Percentiles rank a stretch among this genome's conserved stretches.
Evolutionary conservation across 1,284 basidiomycete species (phyloP).

Genomic region (Irpex lacteus): DNA sequence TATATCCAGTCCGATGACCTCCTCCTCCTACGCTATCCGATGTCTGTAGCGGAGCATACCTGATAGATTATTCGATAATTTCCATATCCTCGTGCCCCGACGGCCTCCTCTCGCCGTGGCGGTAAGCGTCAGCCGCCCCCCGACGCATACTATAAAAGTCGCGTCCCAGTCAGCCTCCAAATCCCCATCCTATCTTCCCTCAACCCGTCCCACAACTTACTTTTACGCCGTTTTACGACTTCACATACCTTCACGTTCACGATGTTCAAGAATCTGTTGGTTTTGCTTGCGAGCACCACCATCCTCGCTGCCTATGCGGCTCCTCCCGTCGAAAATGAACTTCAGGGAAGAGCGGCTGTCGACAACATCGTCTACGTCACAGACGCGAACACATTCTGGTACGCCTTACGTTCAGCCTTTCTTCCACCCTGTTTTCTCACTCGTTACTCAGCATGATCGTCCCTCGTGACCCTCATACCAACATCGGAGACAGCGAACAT

Average conservation of each 20-base stretch:
- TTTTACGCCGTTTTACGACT: background rate
- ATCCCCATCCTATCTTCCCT: background rate
- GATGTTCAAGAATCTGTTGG: slow-evolving; percentile 7
- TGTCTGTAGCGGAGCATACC: too few relatives aligned
- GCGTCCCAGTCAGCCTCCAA: background rate
- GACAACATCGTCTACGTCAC: slow-evolving; percentile 46
- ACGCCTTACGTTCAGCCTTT: slow-evolving; percentile 12
- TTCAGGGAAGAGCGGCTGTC: slow-evolving; percentile 13
- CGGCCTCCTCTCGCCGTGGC: background rate
- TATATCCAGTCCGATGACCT: background rate
- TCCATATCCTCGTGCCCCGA: background rate
- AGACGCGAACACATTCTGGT: slow-evolving; percentile 39
- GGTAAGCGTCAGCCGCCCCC: background rate
- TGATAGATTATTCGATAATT: background rate
- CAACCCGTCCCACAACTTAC: too few relatives aligned
- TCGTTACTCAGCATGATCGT: slow-evolving; percentile 13
- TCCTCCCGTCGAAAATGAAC: slow-evolving; percentile 8
- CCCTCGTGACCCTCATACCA: slow-evolving; percentile 39
- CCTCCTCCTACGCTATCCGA: background rate
- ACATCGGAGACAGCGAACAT: slow-evolving; percentile 50
- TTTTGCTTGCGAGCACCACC: slow-evolving; percentile 4
- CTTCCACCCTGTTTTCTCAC: background rate
- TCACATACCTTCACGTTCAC: background rate
- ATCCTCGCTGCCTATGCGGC: slow-evolving; percentile 9
- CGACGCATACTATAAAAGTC: background rate